Evolutionary conservation across 2,329 filamentous ascomycete genomes (phyloP), one percentile per base, ranked within the genome.

Genomic region (Fonsecaea pugnacius): DNA sequence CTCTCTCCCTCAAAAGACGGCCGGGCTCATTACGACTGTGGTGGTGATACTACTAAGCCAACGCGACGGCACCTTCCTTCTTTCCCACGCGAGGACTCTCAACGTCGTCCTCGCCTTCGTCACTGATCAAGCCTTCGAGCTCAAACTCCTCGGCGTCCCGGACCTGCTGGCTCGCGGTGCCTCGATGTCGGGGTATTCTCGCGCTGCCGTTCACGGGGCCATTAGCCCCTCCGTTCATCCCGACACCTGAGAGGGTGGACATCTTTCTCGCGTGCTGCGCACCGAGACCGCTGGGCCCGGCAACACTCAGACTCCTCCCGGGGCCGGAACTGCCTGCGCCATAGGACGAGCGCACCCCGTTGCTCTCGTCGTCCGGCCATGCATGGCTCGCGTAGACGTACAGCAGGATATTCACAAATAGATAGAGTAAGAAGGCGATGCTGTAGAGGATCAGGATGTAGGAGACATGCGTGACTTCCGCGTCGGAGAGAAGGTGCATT

Each of bases 401-500:
- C 52, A 97, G 84, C 55, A 97, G 89, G 79, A 96, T 88, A 73
- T 95, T 92, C 73, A 89, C 86, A 67, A 97, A 96, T 40, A 99
- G 87, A 81, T 96, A 99, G 52, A 96, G 77, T 21, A 99, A 78
- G 77, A 96, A 97, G 27, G 94, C 89, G 58, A 97, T 82, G 72
- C 91, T 96, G 83, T 90, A 98, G 9, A 97, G 81, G 59, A 98
- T 93, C 30, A 99, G 84, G 46, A 98, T 87, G 76, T 98, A 99
- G 4, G 93, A 89, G 48, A 98, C 91, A 73, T 96, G 92, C 30
- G 92, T 92, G 72, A 98, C 88, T 64, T 88, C 84, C 0, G 91
- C 89, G 43, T 86, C 81, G 46, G 86, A 84, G 4, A 98, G 82
- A 1, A 97, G 81, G 24, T 82, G 73, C 91, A 98, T 96, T 78